Evolutionary conservation across 2,329 filamentous ascomycete species (phyloP).

Genomic region (Aspergillus arachidicola): DNA sequence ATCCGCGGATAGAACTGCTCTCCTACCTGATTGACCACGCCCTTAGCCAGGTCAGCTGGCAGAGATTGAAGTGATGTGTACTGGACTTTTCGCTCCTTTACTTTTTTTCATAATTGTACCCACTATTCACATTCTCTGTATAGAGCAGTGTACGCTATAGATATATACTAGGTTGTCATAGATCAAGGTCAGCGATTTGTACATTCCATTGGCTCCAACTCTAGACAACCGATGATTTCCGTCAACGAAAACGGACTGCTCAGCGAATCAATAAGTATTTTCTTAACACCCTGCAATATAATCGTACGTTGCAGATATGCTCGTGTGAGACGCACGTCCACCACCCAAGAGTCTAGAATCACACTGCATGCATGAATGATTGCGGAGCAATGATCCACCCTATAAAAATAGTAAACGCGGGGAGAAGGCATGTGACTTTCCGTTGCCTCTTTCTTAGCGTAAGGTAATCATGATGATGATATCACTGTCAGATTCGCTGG

Average conservation of each 20-base stretch:
- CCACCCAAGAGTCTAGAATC: not conserved
- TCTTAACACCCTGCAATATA: not conserved
- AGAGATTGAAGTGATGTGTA: not conserved
- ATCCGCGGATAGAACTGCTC: not conserved
- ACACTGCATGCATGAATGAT: not conserved
- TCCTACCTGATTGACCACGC: not conserved
- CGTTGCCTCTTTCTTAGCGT: not conserved
- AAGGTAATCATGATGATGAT: not conserved
- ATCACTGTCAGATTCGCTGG: not conserved
- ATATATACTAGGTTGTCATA: not conserved
- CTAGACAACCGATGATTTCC: not conserved
- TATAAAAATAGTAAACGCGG: not conserved
- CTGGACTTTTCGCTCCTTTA: not conserved
- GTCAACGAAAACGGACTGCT: not conserved
- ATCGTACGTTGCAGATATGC: not conserved
- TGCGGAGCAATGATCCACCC: slow-evolving; percentile 1
- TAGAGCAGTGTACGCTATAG: not conserved
- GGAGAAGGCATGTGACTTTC: not conserved
- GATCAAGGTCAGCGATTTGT: not conserved
- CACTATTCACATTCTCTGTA: not conserved
- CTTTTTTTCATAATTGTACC: not conserved
- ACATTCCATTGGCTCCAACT: not conserved
- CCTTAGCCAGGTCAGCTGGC: not conserved
- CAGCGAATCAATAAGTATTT: not conserved
- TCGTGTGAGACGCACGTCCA: not conserved